Percentiles rank a stretch among this genome's conserved stretches.
Conservation (phyloP, 768 basidiomycete species). For the Termitomyces sp. region DNA sequence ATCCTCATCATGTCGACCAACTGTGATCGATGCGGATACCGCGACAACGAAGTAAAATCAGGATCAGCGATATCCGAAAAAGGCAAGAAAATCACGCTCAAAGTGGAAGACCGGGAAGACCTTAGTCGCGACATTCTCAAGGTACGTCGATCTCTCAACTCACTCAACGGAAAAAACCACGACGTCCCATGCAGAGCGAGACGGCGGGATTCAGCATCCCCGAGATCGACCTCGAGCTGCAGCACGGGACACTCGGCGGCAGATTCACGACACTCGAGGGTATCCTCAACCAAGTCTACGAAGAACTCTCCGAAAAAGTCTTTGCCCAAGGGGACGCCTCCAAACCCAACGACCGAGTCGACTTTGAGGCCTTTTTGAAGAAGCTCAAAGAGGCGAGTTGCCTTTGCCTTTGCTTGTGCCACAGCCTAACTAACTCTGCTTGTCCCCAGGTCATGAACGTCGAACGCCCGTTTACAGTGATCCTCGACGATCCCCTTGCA, state of each 20-base stretch:
- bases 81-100: conserved; percentile 84
- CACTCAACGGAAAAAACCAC: too few relatives aligned
- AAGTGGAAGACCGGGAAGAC: conserved; percentile 90
- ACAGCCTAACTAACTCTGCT: not conserved
- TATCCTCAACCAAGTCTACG: conserved; percentile 89
- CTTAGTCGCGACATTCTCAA: conserved; percentile 91
- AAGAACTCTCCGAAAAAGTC: conserved; percentile 87
- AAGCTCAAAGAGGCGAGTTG: conserved; percentile 64
- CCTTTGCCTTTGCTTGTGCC: conserved; percentile 11
- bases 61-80: conserved; percentile 83
- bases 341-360: conserved; percentile 36
- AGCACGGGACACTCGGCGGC: conserved; percentile 92
- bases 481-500: conserved; percentile 91
- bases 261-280: conserved; percentile 98
- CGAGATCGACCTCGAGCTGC: conserved; percentile 89
- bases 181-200: conserved; percentile 63
- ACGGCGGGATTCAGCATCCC: conserved; percentile 86
- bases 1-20: conserved; percentile 84
- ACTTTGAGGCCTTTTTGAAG: conserved; percentile 74
- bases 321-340: conserved; percentile 67
- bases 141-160: conserved; percentile 39
- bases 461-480: conserved; percentile 78
- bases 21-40: conserved; percentile 91
- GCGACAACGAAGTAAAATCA: conserved; percentile 97
- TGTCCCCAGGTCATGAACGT: conserved; percentile 67